phyloP scores from a whole-genome alignment of 331 rosid genomes.

The Telfairia occidentalis region DNA sequence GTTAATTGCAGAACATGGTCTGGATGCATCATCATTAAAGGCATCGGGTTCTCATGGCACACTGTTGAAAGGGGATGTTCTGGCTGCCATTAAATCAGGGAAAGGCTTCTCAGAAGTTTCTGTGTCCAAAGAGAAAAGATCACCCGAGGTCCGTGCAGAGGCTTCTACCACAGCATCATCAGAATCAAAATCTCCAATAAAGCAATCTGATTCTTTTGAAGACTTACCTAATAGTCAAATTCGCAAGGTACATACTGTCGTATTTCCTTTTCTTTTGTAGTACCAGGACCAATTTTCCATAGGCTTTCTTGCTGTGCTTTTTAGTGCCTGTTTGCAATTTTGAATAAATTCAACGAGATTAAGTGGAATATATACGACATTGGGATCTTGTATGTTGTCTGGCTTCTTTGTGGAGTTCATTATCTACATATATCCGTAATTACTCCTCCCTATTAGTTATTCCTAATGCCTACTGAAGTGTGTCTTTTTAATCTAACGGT shows the following conservation, averaged over 20 bases:
- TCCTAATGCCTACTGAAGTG: not conserved
- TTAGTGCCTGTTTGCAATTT: not conserved
- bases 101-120: slow-evolving; percentile 38
- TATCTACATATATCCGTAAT: not conserved
- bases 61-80: slow-evolving; percentile 84
- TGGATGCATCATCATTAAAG: slow-evolving; percentile 56
- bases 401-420: not conserved
- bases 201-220: slow-evolving; percentile 59
- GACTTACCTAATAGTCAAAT: slow-evolving; percentile 87
- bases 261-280: slow-evolving; percentile 5
- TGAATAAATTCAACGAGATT: not conserved
- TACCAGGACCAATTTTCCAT: not conserved
- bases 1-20: slow-evolving; percentile 63
- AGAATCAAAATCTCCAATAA: slow-evolving; percentile 31
- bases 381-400: not conserved
- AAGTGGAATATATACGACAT: not conserved
- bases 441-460: not conserved
- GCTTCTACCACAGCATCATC: slow-evolving; percentile 25
- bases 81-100: slow-evolving; percentile 75
- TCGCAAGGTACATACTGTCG: slow-evolving; percentile 54
- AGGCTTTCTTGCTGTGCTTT: not conserved
- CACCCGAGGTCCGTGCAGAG: slow-evolving; percentile 30
- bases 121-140: slow-evolving; percentile 44
- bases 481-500: not conserved
- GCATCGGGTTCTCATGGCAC: slow-evolving; percentile 81